These are phyloP conservation scores for Paracoccidioides lutzii DNA, from an alignment of 2,329 filamentous ascomycete species.

Conservation along the genomic window DNA sequence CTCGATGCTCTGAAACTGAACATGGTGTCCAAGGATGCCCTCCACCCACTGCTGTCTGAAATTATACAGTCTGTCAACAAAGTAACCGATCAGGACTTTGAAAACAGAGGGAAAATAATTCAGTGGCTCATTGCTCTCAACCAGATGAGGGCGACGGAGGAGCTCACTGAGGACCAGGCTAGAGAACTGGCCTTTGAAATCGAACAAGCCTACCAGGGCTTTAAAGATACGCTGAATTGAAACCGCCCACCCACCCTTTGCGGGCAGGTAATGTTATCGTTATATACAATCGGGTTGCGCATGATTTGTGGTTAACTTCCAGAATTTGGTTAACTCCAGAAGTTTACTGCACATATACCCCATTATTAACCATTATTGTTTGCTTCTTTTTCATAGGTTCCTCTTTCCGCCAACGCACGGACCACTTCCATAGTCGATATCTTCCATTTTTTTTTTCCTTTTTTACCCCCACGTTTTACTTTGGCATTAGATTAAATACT, in stretches of 20 bases:
- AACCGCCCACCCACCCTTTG: not conserved
- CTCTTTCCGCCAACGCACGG: conserved; percentile 3
- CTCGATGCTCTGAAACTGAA: conserved; percentile 88
- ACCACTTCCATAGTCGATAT: too few relatives aligned
- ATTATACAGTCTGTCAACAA: conserved; percentile 97
- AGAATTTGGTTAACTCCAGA: not conserved
- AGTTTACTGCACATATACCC: not conserved
- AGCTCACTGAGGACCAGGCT: conserved; percentile 74
- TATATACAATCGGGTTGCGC: not conserved
- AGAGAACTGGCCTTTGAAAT: conserved; percentile 87
- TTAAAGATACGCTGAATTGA: conserved; percentile 63
- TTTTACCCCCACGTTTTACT: conserved; percentile 19
- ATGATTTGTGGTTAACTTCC: too few relatives aligned
- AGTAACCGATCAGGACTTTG: conserved; percentile 89
- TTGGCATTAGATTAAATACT: not conserved
- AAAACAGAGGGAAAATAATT: conserved; percentile 91
- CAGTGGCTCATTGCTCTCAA: conserved; percentile 97
- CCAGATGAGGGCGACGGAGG: conserved; percentile 92
- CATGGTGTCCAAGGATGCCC: conserved; percentile 82
- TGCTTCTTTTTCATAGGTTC: conserved; percentile 1
- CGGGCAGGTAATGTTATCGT: not conserved
- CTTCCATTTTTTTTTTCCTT: conserved; percentile 1
- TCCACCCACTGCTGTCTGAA: conserved; percentile 90
- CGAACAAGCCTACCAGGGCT: conserved; percentile 85
- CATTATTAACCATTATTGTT: not conserved